These are phyloP conservation scores for Kodamaea suecica DNA, from an alignment of 1,139 yeast species.

Conservation along the genomic window DNA sequence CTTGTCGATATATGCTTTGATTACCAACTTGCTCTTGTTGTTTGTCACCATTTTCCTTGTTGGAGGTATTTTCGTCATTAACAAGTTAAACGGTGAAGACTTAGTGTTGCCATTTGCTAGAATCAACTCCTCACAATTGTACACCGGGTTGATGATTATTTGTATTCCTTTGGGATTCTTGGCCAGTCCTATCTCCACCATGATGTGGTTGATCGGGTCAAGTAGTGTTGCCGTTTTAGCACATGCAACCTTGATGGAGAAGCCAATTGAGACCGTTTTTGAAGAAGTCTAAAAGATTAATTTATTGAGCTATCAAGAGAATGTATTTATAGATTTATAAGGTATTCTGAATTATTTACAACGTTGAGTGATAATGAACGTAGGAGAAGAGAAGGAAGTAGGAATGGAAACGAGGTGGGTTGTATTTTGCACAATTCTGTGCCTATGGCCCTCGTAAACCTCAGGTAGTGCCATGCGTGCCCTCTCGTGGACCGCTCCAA, in stretches of 20 bases:
- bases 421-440: no score
- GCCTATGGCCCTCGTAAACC: no score
- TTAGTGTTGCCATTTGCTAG: conserved; percentile 66
- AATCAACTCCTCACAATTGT: conserved; percentile 77
- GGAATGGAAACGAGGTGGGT: no score
- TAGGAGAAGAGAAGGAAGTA: no score
- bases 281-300: conserved; percentile 70
- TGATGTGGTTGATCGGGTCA: conserved; percentile 97
- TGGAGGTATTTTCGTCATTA: conserved; percentile 77
- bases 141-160: conserved; percentile 76
- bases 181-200: conserved; percentile 90
- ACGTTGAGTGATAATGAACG: no score
- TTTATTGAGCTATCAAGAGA: no score
- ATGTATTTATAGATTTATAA: no score
- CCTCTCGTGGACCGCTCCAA: no score
- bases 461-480: no score
- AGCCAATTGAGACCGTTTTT: conserved; percentile 95
- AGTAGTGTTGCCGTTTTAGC: conserved; percentile 82
- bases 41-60: conserved; percentile 71
- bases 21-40: conserved; percentile 79
- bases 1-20: conserved; percentile 54
- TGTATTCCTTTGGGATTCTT: conserved; percentile 86
- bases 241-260: conserved; percentile 93
- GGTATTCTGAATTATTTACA: no score
- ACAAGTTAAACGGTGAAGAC: conserved; percentile 76